Evolutionary conservation across 1,139 yeast genomes (phyloP).

Genomic region (Taphrina wiesneri): DNA sequence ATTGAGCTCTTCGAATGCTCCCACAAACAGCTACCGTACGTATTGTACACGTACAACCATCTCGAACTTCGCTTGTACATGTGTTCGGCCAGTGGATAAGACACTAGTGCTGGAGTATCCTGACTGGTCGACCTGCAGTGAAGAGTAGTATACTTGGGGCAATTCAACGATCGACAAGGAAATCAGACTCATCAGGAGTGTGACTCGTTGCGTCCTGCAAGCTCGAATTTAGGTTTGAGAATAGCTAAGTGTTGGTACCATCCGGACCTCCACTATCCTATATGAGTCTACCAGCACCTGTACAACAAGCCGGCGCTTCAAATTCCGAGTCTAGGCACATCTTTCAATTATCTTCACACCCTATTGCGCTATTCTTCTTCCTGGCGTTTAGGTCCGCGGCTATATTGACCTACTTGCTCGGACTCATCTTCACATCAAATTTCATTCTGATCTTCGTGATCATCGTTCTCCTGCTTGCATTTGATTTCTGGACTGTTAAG

Average conservation of each 20-base stretch:
- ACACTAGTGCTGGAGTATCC: too few species aligned
- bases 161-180: too few species aligned
- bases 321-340: conserved; percentile 15
- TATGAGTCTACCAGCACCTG: conserved; percentile 29
- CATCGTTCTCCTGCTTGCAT: conserved; percentile 71
- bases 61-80: neutral
- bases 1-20: too few species aligned
- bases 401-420: conserved; percentile 66
- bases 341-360: conserved; percentile 64
- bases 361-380: conserved; percentile 68
- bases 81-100: too few species aligned
- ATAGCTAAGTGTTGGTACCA: neutral
- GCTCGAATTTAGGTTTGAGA: neutral
- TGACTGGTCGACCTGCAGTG: too few species aligned
- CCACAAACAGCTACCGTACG: too few species aligned
- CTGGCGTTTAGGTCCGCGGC: conserved; percentile 65
- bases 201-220: neutral
- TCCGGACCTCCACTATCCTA: neutral
- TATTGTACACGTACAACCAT: too few species aligned
- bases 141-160: too few species aligned
- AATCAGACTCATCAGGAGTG: too few species aligned
- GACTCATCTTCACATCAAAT: conserved; percentile 62
- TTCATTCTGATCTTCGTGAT: conserved; percentile 77
- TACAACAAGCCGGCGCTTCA: neutral
- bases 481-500: conserved; percentile 92